A percentile compares a stretch with the other conserved stretches of the same genome.
phyloP scores from a whole-genome alignment of 83 land plant species.

The Picea abies region DNA sequence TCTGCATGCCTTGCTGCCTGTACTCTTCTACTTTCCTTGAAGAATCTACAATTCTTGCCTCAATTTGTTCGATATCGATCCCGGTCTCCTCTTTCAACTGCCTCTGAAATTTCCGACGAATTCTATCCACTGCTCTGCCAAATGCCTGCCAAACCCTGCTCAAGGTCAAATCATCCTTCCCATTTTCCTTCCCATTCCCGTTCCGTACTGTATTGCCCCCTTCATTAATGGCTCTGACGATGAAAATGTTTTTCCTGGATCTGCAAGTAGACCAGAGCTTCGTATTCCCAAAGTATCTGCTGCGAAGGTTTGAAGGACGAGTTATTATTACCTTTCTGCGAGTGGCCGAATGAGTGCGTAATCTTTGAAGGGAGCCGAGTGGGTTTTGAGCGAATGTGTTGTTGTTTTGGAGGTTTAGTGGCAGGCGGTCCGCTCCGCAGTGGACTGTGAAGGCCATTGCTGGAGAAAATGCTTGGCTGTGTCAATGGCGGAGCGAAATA shows the following conservation, averaged over 20 bases:
- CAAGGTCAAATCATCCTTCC: background rate
- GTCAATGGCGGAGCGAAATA: too few species aligned
- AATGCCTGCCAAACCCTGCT: background rate
- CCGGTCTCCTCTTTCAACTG: constrained; percentile 52
- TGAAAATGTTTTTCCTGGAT: background rate
- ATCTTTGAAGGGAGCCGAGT: too few species aligned
- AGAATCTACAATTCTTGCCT: constrained; percentile 20
- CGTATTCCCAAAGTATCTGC: too few species aligned
- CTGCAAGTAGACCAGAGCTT: too few species aligned
- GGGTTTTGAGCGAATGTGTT: too few species aligned
- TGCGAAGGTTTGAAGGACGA: too few species aligned
- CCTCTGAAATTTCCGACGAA: constrained; percentile 30
- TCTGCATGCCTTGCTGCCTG: background rate
- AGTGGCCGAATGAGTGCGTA: too few species aligned
- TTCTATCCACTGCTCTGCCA: constrained; percentile 41
- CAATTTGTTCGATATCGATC: constrained; percentile 36
- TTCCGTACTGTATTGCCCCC: background rate
- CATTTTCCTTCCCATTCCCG: background rate
- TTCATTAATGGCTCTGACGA: constrained; percentile 4
- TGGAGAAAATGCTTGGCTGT: too few species aligned
- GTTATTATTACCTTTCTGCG: too few species aligned
- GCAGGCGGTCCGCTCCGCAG: too few species aligned
- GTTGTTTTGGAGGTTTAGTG: too few species aligned
- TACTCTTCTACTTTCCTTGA: constrained; percentile 16
- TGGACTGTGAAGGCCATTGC: too few species aligned